Conservation (phyloP, 1,139 yeast species). For the Suhomyces panamericanus region DNA sequence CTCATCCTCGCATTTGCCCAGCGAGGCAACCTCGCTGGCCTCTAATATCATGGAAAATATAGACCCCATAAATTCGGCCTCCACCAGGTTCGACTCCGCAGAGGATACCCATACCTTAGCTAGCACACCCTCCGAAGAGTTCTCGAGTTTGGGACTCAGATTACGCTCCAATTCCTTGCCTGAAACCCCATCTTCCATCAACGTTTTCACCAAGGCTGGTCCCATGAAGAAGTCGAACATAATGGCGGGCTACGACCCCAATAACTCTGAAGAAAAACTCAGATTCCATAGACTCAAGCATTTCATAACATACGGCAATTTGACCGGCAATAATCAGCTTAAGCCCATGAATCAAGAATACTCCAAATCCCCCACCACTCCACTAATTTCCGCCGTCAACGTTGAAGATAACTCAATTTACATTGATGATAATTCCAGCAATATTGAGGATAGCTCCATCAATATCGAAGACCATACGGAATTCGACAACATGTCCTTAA, state of each 20-base stretch:
- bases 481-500: slow-evolving; percentile 26
- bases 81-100: not conserved
- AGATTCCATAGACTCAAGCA: slow-evolving; percentile 27
- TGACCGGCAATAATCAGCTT: slow-evolving; percentile 6
- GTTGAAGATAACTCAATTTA: slow-evolving; percentile 3
- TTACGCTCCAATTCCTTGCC: slow-evolving; percentile 29
- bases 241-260: slow-evolving; percentile 7
- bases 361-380: slow-evolving; percentile 10
- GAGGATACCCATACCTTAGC: slow-evolving; percentile 15
- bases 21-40: slow-evolving; percentile 3
- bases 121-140: slow-evolving; percentile 17
- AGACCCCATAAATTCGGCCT: not conserved
- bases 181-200: slow-evolving; percentile 15
- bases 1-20: not conserved
- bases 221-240: slow-evolving; percentile 6
- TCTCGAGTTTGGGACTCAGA: slow-evolving; percentile 8
- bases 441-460: not conserved
- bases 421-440: slow-evolving; percentile 12
- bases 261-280: slow-evolving; percentile 20
- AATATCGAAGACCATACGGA: slow-evolving; percentile 16
- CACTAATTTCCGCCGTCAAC: slow-evolving; percentile 6
- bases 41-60: slow-evolving; percentile 13
- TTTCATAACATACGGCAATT: slow-evolving; percentile 22
- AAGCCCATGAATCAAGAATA: not conserved
- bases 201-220: slow-evolving; percentile 1